Evolutionary conservation across 192 early-diverging fungal species (phyloP), one percentile per base, ranked within the genome.

Genomic region (Podila clonocystis): DNA sequence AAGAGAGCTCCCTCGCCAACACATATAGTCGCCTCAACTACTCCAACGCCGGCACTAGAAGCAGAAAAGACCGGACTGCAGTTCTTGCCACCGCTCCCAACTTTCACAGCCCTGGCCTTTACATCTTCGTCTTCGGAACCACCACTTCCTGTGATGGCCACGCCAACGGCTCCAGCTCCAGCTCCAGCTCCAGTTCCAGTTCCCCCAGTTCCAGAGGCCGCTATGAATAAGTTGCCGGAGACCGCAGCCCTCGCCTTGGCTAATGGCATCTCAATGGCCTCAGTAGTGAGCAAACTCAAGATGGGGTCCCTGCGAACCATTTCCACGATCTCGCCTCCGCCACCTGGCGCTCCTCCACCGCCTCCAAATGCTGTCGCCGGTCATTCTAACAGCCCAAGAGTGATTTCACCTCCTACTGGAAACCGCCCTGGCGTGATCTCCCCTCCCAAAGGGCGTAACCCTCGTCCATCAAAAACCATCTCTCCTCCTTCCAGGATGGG

Each of bases 251-350:
- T 79, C 3, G 59, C 65, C 0, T 60, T 72, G 3, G 33, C 65
- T 4, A 63, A 50, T 17, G 76, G 76, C 6, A 34, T 79, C 7
- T 63, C 69, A 13, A 79, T 79, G 76, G 24, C 50, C 1, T 31
- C 48, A 12, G 76, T 79, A 7, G 65, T 79, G 29, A 79, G 70
- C 41, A 79, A 79, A 22, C 48, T 78, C 20, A 71, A 71, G 13
- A 57, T 63, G 30, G 60, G 28, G 4, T 65, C 74, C 28, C 26
- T 67, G 20, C 59, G 57, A n/a, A 79, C 71, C 49, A 79, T 79
- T 45, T 50, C 76, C 4, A 79, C 76, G 15, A 79, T 79, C 70
- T 79, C 76, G 3, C 76, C 76, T 2, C 76, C 76, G 45, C 76
- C 76, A 7, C 34, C 66, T 41, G 70, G 76, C 19, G 76, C 76